These are phyloP conservation scores for Domatiomyces catenatus DNA, from an alignment of 2,329 filamentous ascomycete species.

Conservation along the genomic window DNA sequence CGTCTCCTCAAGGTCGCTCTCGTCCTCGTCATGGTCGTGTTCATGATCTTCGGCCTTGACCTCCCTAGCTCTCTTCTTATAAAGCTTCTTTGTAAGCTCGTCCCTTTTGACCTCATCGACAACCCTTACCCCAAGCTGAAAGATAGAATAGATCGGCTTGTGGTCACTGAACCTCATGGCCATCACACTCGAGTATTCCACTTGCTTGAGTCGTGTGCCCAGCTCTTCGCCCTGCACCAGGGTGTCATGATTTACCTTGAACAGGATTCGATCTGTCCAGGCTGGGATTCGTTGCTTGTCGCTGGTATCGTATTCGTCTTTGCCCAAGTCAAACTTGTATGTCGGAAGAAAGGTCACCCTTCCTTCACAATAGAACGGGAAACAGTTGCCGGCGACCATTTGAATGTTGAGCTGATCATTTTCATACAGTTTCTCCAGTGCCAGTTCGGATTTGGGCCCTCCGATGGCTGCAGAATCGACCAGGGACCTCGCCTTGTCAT, in stretches of 20 bases:
- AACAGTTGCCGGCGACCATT: slow-evolving; percentile 83
- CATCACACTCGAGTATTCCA: slow-evolving; percentile 69
- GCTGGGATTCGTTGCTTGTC: slow-evolving; percentile 85
- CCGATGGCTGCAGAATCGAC: slow-evolving; percentile 60
- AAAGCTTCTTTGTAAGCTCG: slow-evolving; percentile 57
- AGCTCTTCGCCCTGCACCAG: slow-evolving; percentile 9
- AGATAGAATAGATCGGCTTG: slow-evolving; percentile 81
- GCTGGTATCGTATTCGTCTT: slow-evolving; percentile 82
- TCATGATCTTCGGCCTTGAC: slow-evolving; percentile 49
- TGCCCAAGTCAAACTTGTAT: slow-evolving; percentile 87
- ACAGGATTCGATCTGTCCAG: slow-evolving; percentile 88
- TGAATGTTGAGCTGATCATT: slow-evolving; percentile 62
- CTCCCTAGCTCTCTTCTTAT: slow-evolving; percentile 43
- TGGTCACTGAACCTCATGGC: slow-evolving; percentile 85
- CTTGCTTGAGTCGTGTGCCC: slow-evolving; percentile 65
- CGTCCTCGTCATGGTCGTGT: slow-evolving; percentile 28
- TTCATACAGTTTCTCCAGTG: slow-evolving; percentile 17
- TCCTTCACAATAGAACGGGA: slow-evolving; percentile 82
- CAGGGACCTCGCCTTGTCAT: slow-evolving; percentile 61
- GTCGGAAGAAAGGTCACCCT: slow-evolving; percentile 80
- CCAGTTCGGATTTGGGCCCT: slow-evolving; percentile 59
- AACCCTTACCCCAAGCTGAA: slow-evolving; percentile 68
- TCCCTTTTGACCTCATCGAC: slow-evolving; percentile 62
- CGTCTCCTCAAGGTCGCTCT: slow-evolving; percentile 52
- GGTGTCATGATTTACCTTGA: slow-evolving; percentile 35